Conservation (phyloP, 1,284 basidiomycete species). For the Apiotrichum laibachii region DNA sequence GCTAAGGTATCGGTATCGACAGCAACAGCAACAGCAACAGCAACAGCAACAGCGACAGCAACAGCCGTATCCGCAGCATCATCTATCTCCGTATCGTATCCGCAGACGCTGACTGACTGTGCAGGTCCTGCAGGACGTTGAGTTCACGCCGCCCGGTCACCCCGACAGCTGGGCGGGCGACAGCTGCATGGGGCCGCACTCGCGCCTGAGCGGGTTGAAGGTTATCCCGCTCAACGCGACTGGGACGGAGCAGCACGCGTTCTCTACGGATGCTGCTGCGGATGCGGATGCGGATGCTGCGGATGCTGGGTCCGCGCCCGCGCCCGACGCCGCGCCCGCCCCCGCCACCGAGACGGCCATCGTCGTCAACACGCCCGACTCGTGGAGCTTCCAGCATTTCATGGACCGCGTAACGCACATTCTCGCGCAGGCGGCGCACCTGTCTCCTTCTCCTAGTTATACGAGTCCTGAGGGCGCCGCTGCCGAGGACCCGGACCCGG, state of each 20-base stretch:
- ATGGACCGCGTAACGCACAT: constrained; percentile 7
- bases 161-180: background rate
- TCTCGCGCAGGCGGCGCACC: constrained; percentile 2
- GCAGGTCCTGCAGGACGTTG: background rate
- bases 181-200: background rate
- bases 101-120: background rate
- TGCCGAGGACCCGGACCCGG: too few relatives aligned
- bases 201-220: background rate
- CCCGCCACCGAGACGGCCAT: background rate
- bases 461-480: too few relatives aligned
- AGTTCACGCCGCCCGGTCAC: background rate
- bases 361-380: constrained; percentile 7
- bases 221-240: background rate
- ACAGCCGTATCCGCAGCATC: too few relatives aligned
- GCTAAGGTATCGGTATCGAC: too few relatives aligned
- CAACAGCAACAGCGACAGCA: too few relatives aligned
- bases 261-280: too few relatives aligned
- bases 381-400: constrained; percentile 11
- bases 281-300: too few relatives aligned
- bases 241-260: too few relatives aligned
- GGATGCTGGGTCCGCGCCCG: too few relatives aligned
- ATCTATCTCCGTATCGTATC: too few relatives aligned
- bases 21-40: too few relatives aligned
- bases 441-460: too few relatives aligned
- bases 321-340: background rate